Conservation (phyloP, 2,329 filamentous ascomycete genomes). For the Samsoniella hepiali region DNA sequence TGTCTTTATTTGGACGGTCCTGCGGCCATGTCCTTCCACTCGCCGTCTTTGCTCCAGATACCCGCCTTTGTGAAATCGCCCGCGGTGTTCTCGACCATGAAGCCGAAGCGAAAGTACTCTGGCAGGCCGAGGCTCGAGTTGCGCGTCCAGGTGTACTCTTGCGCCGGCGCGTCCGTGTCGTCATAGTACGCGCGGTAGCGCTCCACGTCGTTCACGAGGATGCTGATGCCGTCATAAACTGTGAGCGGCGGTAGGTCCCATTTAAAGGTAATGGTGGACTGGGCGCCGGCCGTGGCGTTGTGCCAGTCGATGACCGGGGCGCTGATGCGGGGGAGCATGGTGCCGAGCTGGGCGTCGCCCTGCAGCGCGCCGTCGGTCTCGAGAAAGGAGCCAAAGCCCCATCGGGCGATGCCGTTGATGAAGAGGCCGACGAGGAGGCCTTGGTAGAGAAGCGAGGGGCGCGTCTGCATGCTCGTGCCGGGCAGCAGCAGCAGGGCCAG, state of each 20-base stretch:
- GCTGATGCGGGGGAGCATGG: slow-evolving; percentile 55
- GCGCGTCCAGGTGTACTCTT: slow-evolving; percentile 58
- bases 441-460: slow-evolving; percentile 81
- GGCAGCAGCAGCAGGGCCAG: slow-evolving; percentile 82
- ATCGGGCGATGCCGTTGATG: slow-evolving; percentile 88
- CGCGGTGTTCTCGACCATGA: slow-evolving; percentile 60
- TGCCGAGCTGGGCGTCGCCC: slow-evolving; percentile 62
- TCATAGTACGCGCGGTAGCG: slow-evolving; percentile 70
- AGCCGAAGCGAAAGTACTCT: slow-evolving; percentile 77
- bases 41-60: slow-evolving; percentile 60
- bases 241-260: slow-evolving; percentile 46
- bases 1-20: slow-evolving; percentile 50
- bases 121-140: slow-evolving; percentile 44
- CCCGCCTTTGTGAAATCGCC: slow-evolving; percentile 76
- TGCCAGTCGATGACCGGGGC: slow-evolving; percentile 46
- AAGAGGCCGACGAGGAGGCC: slow-evolving; percentile 87
- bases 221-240: slow-evolving; percentile 70
- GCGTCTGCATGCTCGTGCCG: slow-evolving; percentile 83
- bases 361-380: slow-evolving; percentile 74
- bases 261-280: slow-evolving; percentile 64
- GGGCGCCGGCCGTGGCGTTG: slow-evolving; percentile 25
- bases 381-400: slow-evolving; percentile 88
- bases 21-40: slow-evolving; percentile 63
- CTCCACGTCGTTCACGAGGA: slow-evolving; percentile 84
- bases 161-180: slow-evolving; percentile 43